Base-by-base conservation (phyloP, 495 filamentous ascomycete species). In the Thermochaetoides thermophila region DNA sequence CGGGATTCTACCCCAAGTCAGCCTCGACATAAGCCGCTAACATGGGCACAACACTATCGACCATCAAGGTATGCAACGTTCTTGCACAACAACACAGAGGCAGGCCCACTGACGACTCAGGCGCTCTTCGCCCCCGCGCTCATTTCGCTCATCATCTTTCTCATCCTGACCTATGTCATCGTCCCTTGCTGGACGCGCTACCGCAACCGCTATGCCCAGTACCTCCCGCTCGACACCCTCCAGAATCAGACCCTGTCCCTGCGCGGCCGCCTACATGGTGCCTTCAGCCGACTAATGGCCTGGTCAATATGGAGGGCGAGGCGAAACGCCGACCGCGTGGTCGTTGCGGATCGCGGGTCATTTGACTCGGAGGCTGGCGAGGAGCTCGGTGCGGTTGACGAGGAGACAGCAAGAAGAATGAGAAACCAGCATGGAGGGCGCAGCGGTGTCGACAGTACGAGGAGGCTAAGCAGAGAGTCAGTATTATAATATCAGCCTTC, bases 181-280 rank as follows among this genome's bases (percentile, higher is more conserved):
- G 46, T 86, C 24, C 85, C 85, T 3, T 57, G 83, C 43, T 79
- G 82, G 68, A 77, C 70, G 18, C 71, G 69, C 30, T 80, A 87
- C 53, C 79, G 74, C 38, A 64, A 66, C 40, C 76, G 81, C 34
- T 87, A 87, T 48, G 61, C 60, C 54, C 70, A 78, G 31, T 82
- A 81, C 42, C 68, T 82, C 7, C 76, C 76, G 1, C 51, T 82
- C 19, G 67, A 78, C 18, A 59, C 66, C 14, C 70, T 84, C 31
- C 73, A 75, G 1, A 60, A 45, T 17, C 67, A 66, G 22, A 81
- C 78, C 0, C 55, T 63, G 3, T 70, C 76, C 5, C 53, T 81
- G 21, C 69, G 81, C 19, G 61, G 71, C 31, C 66, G 78, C 32
- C 47, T 80, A 13, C 67, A 69, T 34, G 59, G 71, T 42, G 50